A percentile compares a stretch with the other conserved stretches of the same genome.
Evolutionary conservation across 805 yeast genomes (phyloP).

Genomic region (Monosporozyma aerobia): DNA sequence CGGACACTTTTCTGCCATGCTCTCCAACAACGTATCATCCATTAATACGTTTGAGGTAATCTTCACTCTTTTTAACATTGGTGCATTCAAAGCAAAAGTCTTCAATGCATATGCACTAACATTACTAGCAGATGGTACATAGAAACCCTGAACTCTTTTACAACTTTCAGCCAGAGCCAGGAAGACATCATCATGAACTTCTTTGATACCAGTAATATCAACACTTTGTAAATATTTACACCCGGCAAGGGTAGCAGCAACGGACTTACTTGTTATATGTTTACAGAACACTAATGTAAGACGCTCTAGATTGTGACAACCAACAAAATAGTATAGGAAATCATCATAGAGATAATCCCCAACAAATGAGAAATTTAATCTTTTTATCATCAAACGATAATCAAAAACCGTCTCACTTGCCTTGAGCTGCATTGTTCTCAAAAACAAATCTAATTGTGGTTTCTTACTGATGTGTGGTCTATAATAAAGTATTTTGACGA

Average conservation of each 20-base stretch:
- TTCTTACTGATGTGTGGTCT: constrained; percentile 65
- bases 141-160: constrained; percentile 74
- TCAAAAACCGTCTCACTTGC: constrained; percentile 47
- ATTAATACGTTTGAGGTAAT: constrained; percentile 62
- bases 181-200: constrained; percentile 62
- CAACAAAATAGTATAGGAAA: constrained; percentile 48
- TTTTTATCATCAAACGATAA: constrained; percentile 58
- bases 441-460: constrained; percentile 39
- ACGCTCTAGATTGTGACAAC: constrained; percentile 73
- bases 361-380: constrained; percentile 72
- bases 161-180: constrained; percentile 60
- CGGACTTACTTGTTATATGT: constrained; percentile 49
- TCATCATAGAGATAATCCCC: constrained; percentile 59
- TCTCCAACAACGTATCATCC: constrained; percentile 51
- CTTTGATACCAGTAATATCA: constrained; percentile 73
- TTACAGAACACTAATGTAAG: constrained; percentile 77
- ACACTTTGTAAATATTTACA: constrained; percentile 73
- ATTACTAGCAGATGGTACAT: constrained; percentile 75
- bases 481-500: constrained; percentile 78
- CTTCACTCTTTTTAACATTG: constrained; percentile 71
- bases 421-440: constrained; percentile 23
- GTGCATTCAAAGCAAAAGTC: constrained; percentile 51
- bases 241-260: constrained; percentile 49
- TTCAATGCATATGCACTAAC: constrained; percentile 59
- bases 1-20: constrained; percentile 63